Conservation (phyloP, 2,329 filamentous ascomycete genomes). For the Colletotrichum karsti region DNA sequence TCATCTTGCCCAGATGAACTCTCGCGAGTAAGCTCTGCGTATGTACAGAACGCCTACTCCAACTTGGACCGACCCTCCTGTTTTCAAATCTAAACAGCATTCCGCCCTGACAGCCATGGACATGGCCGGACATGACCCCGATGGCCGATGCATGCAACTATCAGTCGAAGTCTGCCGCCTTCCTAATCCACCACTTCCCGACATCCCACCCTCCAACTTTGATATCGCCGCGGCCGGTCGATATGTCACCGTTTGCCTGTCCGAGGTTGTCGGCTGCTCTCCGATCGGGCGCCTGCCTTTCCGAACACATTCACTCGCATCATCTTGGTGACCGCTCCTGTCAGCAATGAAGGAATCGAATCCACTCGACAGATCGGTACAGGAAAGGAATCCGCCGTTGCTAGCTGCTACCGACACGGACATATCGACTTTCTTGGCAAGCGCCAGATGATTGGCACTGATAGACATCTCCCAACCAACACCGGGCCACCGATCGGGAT, state of each 20-base stretch:
- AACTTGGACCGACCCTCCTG: background rate
- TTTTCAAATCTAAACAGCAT: background rate
- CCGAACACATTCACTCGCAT: background rate
- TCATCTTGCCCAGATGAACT: too few relatives aligned
- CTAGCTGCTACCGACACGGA: background rate
- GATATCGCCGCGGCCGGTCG: background rate
- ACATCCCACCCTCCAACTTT: background rate
- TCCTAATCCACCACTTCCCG: background rate
- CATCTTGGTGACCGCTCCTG: background rate
- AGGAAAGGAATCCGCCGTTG: background rate
- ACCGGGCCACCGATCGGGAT: conserved; percentile 19
- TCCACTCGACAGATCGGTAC: background rate
- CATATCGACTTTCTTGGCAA: conserved; percentile 7
- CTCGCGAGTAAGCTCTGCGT: too few relatives aligned
- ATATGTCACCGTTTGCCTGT: background rate
- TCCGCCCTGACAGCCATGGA: background rate
- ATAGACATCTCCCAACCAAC: background rate
- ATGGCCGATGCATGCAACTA: background rate
- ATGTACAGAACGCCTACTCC: too few relatives aligned
- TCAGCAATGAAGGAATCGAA: background rate
- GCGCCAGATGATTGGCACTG: background rate
- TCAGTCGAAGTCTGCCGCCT: background rate
- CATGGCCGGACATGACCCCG: conserved; percentile 1
- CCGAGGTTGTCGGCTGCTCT: background rate
- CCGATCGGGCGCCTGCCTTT: background rate